phyloP scores from a whole-genome alignment of 2,329 filamentous ascomycete genomes.

The Verticillium dahliae region DNA sequence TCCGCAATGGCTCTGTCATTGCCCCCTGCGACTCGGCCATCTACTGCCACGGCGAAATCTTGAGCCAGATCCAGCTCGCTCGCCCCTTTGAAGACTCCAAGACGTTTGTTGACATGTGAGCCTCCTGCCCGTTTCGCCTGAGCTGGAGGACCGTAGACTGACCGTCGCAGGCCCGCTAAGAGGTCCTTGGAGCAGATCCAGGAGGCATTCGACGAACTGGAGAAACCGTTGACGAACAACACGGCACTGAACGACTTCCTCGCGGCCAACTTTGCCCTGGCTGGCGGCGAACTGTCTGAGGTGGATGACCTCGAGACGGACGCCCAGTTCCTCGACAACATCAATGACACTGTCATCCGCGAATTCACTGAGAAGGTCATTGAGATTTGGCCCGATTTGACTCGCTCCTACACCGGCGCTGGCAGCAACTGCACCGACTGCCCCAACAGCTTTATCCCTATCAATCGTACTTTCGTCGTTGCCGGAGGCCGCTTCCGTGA shows the following conservation, averaged over 20 bases:
- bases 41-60: conserved; percentile 60
- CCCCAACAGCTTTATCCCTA: conserved; percentile 57
- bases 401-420: conserved; percentile 48
- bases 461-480: conserved; percentile 64
- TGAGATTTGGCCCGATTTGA: conserved; percentile 63
- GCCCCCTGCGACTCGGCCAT: conserved; percentile 62
- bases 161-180: conserved; percentile 45
- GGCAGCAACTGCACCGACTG: conserved; percentile 49
- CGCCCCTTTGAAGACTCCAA: conserved; percentile 61
- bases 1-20: conserved; percentile 51
- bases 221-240: conserved; percentile 56
- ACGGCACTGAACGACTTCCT: conserved; percentile 56
- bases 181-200: conserved; percentile 53
- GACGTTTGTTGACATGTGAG: conserved; percentile 64
- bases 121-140: conserved; percentile 3
- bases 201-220: conserved; percentile 51
- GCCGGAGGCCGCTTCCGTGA: conserved; percentile 66
- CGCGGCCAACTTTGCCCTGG: conserved; percentile 54
- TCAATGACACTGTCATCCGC: conserved; percentile 51
- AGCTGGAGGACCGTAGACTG: conserved; percentile 1
- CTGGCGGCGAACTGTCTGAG: conserved; percentile 54
- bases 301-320: conserved; percentile 50
- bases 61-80: conserved; percentile 56
- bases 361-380: conserved; percentile 60
- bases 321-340: conserved; percentile 48